Base-by-base conservation (phyloP, 2,329 filamentous ascomycete species). In the Pseudogymnoascus sp. region DNA sequence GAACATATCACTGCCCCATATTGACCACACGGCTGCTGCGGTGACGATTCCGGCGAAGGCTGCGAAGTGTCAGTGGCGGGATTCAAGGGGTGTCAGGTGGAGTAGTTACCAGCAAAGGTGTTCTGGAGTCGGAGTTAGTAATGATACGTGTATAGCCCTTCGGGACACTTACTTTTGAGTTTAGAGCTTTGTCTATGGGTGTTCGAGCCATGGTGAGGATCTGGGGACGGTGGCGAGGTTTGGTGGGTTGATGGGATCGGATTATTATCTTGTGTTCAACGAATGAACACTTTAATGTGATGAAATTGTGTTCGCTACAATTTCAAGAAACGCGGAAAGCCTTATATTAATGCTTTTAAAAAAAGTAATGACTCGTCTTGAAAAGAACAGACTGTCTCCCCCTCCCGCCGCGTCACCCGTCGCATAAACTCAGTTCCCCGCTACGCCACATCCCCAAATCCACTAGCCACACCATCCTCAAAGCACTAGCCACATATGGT, bases 1-100 rank as follows among this genome's bases (percentile, higher is more conserved):
- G 71, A 97, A 96, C 71, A 97, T 83, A 67, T 93, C 91, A 62
- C 85, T 82, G 63, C 91, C 91, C 87, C 89, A 96, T 70, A 97
- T 93, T 16, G 85, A 83, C 88, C 89, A 96, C 44, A 85, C 86
- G 14, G 91, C 89, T 1, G 89, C 91, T 1, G 89, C 91, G 6
- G 90, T 89, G 13, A 97, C 83, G 61, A 96, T 82, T 8, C 89
- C 90, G 4, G 89, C 86, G 73, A 97, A 97, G 16, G 87, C 90
- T 87, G 77, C 63, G 70, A 61, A 33, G 47, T 56, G 16, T 50
- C 67, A 61, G 69, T 62, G 35, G 8, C 16, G 42, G 31, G 37
- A 44, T 37, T 14, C 10, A 24, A 16, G 37, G 29, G 37, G 16
- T 7, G 31, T 26, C 16, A 24, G 61, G 16, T 40, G 10, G 33